Evolutionary conservation across 129 eudicot genomes (phyloP), one percentile per base, ranked within the genome.

Genomic region (Rutidosis leptorrhynchoides): DNA sequence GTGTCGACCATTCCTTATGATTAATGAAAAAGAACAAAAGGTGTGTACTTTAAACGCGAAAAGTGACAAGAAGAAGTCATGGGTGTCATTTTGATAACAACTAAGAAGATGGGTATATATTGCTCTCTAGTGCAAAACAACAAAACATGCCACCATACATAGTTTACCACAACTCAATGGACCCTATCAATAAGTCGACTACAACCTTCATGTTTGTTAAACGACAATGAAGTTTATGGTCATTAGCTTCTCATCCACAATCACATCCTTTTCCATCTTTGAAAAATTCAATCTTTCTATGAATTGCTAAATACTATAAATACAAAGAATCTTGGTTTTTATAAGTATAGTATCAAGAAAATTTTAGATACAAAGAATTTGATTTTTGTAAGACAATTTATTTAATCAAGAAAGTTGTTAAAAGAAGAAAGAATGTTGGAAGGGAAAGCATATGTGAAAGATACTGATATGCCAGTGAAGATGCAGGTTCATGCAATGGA

Each of bases 391-490:
- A 57, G 43, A 35, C 16, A 3, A 3, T 29, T 7, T 8, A 35
- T 15, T 5, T 23, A 58, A 55, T 55, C 70, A 67, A 67, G 75
- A 61, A 58, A 57, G 28, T 35, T 11, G 7, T 24, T 21, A 53
- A 19, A 32, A 51, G 49, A 60, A 74, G 69, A 81, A 42, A 70
- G 37, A 65, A 81, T 78, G 83, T 62, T 75, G 72, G 82, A 75
- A 71, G 86, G 80, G 32, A 85, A 74, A 70, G 84, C 65, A 65
- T 27, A 35, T 53, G 74, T 81, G 37, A 65, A 80, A 46, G 84
- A 80, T 21, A 83, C 89, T 28, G 83, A 83, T 53, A 83, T 83
- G 88, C 75, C 82, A n/a, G 28, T 76, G 62, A 80, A 83, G 82
- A 77, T 83, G 88, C 82, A 83, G 29, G 59, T 52, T 61, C 82